phyloP scores from a whole-genome alignment of 2,329 filamentous ascomycete genomes.

The Calonectria pseudoreteaudii region DNA sequence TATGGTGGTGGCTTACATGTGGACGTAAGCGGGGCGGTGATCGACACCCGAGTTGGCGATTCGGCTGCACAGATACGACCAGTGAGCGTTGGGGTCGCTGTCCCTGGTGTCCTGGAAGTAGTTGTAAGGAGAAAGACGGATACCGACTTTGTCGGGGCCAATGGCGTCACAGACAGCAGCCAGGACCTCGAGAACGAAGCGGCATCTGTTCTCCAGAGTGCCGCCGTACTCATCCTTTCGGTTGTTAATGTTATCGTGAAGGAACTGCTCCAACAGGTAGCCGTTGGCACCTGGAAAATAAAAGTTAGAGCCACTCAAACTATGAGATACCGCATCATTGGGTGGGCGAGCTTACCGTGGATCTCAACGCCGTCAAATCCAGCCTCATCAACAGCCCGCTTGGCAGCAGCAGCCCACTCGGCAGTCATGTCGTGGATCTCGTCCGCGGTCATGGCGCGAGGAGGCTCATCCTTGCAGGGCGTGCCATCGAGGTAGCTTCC shows the following conservation, averaged over 20 bases:
- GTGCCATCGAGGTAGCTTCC: constrained; percentile 59
- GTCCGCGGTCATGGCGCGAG: constrained; percentile 71
- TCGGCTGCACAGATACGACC: constrained; percentile 50
- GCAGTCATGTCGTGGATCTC: constrained; percentile 74
- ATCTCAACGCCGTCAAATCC: constrained; percentile 79
- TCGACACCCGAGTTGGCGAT: constrained; percentile 48
- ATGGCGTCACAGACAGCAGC: constrained; percentile 31
- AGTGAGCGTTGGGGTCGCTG: constrained; percentile 49
- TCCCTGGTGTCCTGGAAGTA: constrained; percentile 47
- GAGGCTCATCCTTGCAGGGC: constrained; percentile 51
- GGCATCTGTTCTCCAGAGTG: constrained; percentile 36
- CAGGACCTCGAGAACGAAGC: constrained; percentile 34
- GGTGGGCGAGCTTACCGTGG: constrained; percentile 46
- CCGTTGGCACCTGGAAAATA: constrained; percentile 32
- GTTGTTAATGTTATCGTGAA: constrained; percentile 35
- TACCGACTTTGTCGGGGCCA: constrained; percentile 35
- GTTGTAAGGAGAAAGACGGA: constrained; percentile 44
- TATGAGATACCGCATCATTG: no score
- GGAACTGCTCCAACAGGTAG: constrained; percentile 34
- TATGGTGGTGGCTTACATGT: constrained; percentile 53
- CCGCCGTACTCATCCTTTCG: constrained; percentile 36
- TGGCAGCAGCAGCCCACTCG: constrained; percentile 66
- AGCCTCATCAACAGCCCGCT: constrained; percentile 66
- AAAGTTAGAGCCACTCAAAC: neutral
- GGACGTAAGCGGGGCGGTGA: constrained; percentile 56